Percentiles rank a stretch among this genome's conserved stretches.
phyloP scores from a whole-genome alignment of 768 basidiomycete species.

The Boletus fagicola region DNA sequence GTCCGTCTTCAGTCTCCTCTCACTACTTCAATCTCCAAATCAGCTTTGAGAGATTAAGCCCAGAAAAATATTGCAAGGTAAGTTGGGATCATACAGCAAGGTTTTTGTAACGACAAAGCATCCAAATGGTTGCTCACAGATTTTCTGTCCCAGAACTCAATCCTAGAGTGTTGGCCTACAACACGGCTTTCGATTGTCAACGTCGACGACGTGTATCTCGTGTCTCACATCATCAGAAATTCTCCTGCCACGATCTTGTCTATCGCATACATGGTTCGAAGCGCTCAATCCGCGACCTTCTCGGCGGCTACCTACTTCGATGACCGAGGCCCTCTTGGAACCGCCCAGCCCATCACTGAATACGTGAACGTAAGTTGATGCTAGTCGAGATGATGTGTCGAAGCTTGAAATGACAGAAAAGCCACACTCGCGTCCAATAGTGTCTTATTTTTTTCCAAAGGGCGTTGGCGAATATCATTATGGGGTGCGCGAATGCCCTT shows the following conservation, averaged over 20 bases:
- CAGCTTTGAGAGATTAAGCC: neutral
- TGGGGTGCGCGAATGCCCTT: slow-evolving; percentile 57
- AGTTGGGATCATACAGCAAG: neutral
- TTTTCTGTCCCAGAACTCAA: neutral
- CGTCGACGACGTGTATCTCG: neutral
- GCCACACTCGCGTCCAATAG: slow-evolving; percentile 60
- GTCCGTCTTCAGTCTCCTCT: neutral
- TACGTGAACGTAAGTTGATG: slow-evolving; percentile 60
- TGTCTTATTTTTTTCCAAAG: slow-evolving; percentile 95
- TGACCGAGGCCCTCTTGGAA: slow-evolving; percentile 68
- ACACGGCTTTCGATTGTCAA: neutral
- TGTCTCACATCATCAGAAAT: neutral
- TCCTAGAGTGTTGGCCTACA: neutral
- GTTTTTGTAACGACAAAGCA: too few relatives aligned
- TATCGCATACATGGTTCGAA: slow-evolving; percentile 35
- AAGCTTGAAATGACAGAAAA: slow-evolving; percentile 25
- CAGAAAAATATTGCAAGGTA: neutral
- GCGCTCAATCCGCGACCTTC: slow-evolving; percentile 52
- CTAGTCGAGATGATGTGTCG: neutral
- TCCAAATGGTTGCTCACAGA: neutral
- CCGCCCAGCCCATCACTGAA: slow-evolving; percentile 78
- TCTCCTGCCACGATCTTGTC: neutral
- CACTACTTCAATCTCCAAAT: too few relatives aligned
- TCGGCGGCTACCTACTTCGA: slow-evolving; percentile 74
- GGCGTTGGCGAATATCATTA: slow-evolving; percentile 96